Base-by-base conservation (phyloP, 2,329 filamentous ascomycete genomes). In the Scytalidium lignicola region DNA sequence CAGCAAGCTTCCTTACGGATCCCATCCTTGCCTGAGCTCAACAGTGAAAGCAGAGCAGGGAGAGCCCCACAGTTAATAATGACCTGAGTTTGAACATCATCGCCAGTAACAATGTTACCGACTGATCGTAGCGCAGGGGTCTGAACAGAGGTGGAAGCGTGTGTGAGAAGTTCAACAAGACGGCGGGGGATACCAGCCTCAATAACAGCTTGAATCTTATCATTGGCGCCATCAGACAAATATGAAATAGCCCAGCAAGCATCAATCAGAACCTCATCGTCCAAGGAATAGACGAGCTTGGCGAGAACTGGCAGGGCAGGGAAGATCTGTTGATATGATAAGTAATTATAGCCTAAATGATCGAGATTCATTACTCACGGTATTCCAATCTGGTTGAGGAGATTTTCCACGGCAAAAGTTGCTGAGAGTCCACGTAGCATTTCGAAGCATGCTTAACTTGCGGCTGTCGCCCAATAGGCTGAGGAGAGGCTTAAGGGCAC, bases 361-460 rank as follows among this genome's bases (percentile, higher is more conserved):
- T 28, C 39, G 44, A 28, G 46, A 23, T 26, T 44, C 21, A 32
- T n/a, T 28, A 49, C 89, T 72, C 79, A 96, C 90, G 32, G 90
- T 96, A 66, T 84, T 83, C 93, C 93, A 99, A 68, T 99, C 93
- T 43, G 93, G 93, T 75, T 99, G 93, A 46, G 93, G 93, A 8
- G 92, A 96, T 82, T 99, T 99, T 73, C 93, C 93, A 78, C 93
- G 90, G 76, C 93, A 99, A 75, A 99, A 99, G 79, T 99, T 99
- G 80, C 93, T 97, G 50, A 99, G 76, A 41, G 93, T 99, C 93
- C 93, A 99, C 20, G 93, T 99, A 29, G 93, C 93, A 68, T 99
- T 99, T 60, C 93, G 83, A 46, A 99, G 85, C 93, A 99, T 99
- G 80, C 91, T 97, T 51, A 99, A 78, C 79, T 99, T 99, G 65